Percentiles rank a stretch among this genome's conserved stretches.
Conservation (phyloP, 305 asterid genomes). For the Fraxinus dipetala region DNA sequence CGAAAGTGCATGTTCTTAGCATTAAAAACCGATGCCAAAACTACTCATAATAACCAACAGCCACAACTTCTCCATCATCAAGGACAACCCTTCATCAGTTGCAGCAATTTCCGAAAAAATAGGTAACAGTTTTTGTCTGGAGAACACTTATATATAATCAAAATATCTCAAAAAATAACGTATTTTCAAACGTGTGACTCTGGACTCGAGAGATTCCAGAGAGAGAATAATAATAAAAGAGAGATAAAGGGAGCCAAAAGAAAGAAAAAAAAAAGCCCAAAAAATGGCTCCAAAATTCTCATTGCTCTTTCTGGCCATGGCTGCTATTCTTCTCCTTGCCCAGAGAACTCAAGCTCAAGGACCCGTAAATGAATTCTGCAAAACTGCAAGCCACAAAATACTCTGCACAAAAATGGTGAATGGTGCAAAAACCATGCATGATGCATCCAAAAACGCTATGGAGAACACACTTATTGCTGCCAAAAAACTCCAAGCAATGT, state of each 20-base stretch:
- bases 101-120: not conserved
- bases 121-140: not conserved
- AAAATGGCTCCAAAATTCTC: not conserved
- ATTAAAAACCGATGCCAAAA: not conserved
- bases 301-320: not conserved
- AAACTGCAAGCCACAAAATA: slow-evolving; percentile 6
- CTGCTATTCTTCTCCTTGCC: not conserved
- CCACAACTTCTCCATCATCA: not conserved
- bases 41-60: not conserved
- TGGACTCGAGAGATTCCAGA: not conserved
- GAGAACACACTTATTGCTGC: slow-evolving; percentile 11
- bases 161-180: not conserved
- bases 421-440: slow-evolving; percentile 15
- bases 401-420: slow-evolving; percentile 27
- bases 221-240: not conserved
- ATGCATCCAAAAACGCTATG: slow-evolving; percentile 27
- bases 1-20: not conserved
- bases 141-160: not conserved
- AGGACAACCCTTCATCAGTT: not conserved
- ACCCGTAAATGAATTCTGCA: slow-evolving; percentile 16
- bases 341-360: not conserved
- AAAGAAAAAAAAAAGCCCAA: not conserved
- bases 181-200: not conserved
- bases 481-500: slow-evolving; percentile 11
- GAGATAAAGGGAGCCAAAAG: not conserved